A percentile compares a stretch with the other conserved stretches of the same genome.
Conservation (phyloP, 352 stramenopile genomes). For the Phytophthora vignae region DNA sequence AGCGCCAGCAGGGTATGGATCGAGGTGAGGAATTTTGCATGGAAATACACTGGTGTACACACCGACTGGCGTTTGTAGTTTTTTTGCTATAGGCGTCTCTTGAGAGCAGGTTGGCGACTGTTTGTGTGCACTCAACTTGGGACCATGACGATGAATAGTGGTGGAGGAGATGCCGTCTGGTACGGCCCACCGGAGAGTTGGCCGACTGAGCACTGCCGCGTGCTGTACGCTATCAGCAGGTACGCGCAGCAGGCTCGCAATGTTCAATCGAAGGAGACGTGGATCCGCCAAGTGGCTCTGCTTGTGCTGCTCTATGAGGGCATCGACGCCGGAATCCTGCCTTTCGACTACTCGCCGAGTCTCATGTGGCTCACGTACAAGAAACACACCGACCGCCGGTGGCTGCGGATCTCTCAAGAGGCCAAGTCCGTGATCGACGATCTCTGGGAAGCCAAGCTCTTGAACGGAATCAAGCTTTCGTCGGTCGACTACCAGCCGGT, state of each 20-base stretch:
- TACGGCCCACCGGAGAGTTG: constrained; percentile 63
- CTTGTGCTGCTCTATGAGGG: constrained; percentile 97
- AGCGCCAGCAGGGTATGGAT: constrained; percentile 5
- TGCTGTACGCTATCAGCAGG: constrained; percentile 95
- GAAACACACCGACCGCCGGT: constrained; percentile 74
- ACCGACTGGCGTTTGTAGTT: constrained; percentile 21
- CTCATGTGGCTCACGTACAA: constrained; percentile 93
- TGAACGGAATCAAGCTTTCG: constrained; percentile 95
- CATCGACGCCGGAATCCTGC: constrained; percentile 92
- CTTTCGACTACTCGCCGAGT: constrained; percentile 97
- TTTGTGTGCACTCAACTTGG: constrained; percentile 3
- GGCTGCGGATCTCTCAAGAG: constrained; percentile 95
- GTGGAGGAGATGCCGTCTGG: constrained; percentile 50
- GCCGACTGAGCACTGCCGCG: constrained; percentile 94
- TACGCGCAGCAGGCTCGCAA: constrained; percentile 92
- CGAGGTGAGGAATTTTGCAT: constrained; percentile 34
- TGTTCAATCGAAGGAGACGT: constrained; percentile 90
- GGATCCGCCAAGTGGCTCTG: constrained; percentile 95
- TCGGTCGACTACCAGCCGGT: constrained; percentile 94
- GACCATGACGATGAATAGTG: constrained; percentile 4
- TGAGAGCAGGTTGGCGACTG: constrained; percentile 23
- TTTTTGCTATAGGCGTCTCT: constrained; percentile 23
- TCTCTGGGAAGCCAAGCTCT: constrained; percentile 94
- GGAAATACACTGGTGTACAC: constrained; percentile 25
- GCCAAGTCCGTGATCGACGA: constrained; percentile 97